A percentile compares a stretch with the other conserved stretches of the same genome.
Evolutionary conservation across 345 rosid species (phyloP).

Genomic region (Odontarrhena argentea): DNA sequence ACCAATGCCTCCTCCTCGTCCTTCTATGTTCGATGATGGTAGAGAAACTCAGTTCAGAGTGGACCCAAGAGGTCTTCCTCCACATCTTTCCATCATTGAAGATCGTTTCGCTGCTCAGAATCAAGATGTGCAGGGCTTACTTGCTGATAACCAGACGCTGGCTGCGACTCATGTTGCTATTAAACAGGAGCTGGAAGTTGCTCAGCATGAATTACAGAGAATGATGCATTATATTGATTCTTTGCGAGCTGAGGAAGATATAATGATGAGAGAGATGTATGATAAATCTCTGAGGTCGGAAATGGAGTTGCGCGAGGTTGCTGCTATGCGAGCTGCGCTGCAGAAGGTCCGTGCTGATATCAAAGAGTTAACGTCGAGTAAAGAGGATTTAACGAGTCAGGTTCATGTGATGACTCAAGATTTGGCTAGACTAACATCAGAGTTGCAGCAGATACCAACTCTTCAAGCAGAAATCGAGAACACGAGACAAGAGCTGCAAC

Average conservation of each 20-base stretch:
- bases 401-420: constrained; percentile 73
- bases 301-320: constrained; percentile 68
- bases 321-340: constrained; percentile 64
- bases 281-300: constrained; percentile 71
- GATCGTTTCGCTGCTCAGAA: constrained; percentile 77
- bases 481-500: constrained; percentile 88
- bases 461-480: constrained; percentile 74
- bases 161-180: constrained; percentile 94
- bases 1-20: constrained; percentile 50
- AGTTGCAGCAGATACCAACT: constrained; percentile 73
- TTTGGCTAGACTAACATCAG: constrained; percentile 65
- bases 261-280: constrained; percentile 81
- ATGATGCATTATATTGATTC: constrained; percentile 70
- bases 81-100: constrained; percentile 65
- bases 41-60: constrained; percentile 62
- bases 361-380: constrained; percentile 68
- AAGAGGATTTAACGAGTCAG: constrained; percentile 71
- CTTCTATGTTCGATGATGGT: constrained; percentile 60
- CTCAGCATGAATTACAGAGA: constrained; percentile 75
- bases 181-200: constrained; percentile 87
- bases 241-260: constrained; percentile 69
- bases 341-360: constrained; percentile 66
- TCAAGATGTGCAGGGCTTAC: constrained; percentile 84
- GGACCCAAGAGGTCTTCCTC: constrained; percentile 67
- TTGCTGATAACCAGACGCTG: constrained; percentile 82